Evolutionary conservation across 352 stramenopile species (phyloP), one percentile per base, ranked within the genome.

Genomic region (Achlya hypogyna): DNA sequence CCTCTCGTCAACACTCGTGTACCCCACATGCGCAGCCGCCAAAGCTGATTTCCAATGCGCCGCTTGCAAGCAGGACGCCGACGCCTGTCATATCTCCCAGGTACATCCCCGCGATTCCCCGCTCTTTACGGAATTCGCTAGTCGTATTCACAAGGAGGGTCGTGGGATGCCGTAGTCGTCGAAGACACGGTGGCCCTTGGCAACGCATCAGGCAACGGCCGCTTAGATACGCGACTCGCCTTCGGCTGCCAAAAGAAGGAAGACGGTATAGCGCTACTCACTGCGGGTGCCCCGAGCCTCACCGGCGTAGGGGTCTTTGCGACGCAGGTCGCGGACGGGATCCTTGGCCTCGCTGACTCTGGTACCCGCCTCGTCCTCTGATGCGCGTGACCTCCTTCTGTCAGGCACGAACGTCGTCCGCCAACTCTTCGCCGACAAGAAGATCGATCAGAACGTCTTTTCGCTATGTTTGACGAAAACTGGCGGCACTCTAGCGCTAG

Each of bases 101-200:
- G 75, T 80, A 35, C 31, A 5, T 23, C 1, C 20, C 23, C n/a
- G n/a, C n/a, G n/a, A n/a, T n/a, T n/a, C n/a, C n/a, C n/a, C n/a
- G n/a, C n/a, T n/a, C n/a, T n/a, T n/a, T n/a, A n/a, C n/a, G n/a
- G n/a, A n/a, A n/a, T n/a, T n/a, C n/a, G n/a, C n/a, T 72, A 92
- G 78, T 76, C 78, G 42, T 95, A 95, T 64, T 84, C 89, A 72
- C 82, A 93, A 75, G 86, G 86, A 23, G 92, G 86, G 67, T 90
- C 75, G 62, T 95, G 86, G 86, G 76, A 87, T 14, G 86, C 82
- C 16, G 77, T 80, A 0, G 82, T 93, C 12, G 82, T 93, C 16
- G 81, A 91, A 51, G 86, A 95, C 62, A 66, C 89, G 16, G 85
- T 94, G 51, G 91, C 78, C 34, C 69, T 92, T 14, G 83, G 83